These are phyloP conservation scores for Singerocomus inundabilis DNA, from an alignment of 1,284 basidiomycete genomes.

Conservation along the genomic window DNA sequence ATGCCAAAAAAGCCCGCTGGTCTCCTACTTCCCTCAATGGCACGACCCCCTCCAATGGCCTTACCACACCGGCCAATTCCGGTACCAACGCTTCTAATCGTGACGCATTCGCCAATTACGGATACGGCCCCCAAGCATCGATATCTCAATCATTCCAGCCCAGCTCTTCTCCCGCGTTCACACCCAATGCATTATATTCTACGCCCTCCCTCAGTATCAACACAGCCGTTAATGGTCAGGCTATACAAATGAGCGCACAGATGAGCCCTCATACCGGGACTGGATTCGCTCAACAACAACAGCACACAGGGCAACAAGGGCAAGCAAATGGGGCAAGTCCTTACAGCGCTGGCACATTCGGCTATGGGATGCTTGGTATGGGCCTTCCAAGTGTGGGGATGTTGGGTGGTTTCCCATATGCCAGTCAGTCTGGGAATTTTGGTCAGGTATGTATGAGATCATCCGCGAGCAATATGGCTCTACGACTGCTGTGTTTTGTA, in stretches of 20 bases:
- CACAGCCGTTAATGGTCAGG: slow-evolving; percentile 53
- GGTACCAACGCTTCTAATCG: slow-evolving; percentile 42
- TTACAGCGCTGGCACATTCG: slow-evolving; percentile 51
- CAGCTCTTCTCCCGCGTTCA: slow-evolving; percentile 46
- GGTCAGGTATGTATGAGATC: slow-evolving; percentile 48
- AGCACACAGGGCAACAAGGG: slow-evolving; percentile 38
- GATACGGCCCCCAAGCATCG: slow-evolving; percentile 72
- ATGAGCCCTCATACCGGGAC: slow-evolving; percentile 59
- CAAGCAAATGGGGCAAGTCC: slow-evolving; percentile 40
- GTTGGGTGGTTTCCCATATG: slow-evolving; percentile 68
- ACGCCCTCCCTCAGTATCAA: slow-evolving; percentile 68
- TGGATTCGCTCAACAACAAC: slow-evolving; percentile 49
- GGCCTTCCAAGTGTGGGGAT: slow-evolving; percentile 68
- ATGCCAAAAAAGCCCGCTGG: slow-evolving; percentile 85
- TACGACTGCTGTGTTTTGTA: neutral
- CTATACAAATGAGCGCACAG: slow-evolving; percentile 49
- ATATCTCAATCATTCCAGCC: slow-evolving; percentile 49
- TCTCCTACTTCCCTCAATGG: slow-evolving; percentile 63
- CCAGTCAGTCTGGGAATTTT: slow-evolving; percentile 65
- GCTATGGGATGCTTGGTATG: slow-evolving; percentile 76
- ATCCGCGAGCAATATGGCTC: no score
- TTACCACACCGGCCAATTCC: slow-evolving; percentile 33
- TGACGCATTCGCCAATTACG: slow-evolving; percentile 79
- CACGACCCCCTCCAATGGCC: slow-evolving; percentile 36
- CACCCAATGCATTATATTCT: slow-evolving; percentile 57